phyloP scores from a whole-genome alignment of 225 moss, liverwort and hornwort species.

The Climacium dendroides region DNA sequence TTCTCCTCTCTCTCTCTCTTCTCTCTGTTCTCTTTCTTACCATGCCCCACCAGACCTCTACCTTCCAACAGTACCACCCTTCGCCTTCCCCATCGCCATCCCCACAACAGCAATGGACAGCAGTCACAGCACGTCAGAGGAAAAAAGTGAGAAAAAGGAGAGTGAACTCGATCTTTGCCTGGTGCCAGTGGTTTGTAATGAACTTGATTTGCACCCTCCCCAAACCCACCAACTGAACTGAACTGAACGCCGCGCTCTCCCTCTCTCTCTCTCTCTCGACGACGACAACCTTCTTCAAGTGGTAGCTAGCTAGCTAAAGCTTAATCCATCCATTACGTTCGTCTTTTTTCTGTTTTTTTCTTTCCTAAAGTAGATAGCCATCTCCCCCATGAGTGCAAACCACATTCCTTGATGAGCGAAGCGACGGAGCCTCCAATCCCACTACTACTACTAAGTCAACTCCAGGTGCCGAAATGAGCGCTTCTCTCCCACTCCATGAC shows the following conservation, averaged over 20 bases:
- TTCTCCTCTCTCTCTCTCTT: neutral
- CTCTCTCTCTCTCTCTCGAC: neutral
- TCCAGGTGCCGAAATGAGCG: conserved; percentile 15
- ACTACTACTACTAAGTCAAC: neutral
- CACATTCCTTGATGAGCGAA: neutral
- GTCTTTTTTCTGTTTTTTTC: neutral
- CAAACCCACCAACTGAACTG: neutral
- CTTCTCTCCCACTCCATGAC: neutral
- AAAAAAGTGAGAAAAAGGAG: neutral
- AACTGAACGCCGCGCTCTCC: neutral
- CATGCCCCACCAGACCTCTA: neutral
- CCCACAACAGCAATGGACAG: neutral
- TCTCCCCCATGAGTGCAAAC: neutral
- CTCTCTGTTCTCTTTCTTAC: neutral
- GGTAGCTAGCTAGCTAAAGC: neutral
- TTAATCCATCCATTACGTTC: neutral
- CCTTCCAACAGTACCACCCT: neutral
- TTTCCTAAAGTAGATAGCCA: neutral
- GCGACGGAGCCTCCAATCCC: neutral
- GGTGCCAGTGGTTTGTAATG: neutral
- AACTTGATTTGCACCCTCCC: neutral
- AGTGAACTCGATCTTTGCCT: neutral
- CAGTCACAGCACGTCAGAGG: neutral
- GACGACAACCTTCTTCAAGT: neutral
- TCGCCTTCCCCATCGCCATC: neutral